A percentile compares a stretch with the other conserved stretches of the same genome.
Conservation (phyloP, 345 rosid species). For the Fremontodendron californicum region DNA sequence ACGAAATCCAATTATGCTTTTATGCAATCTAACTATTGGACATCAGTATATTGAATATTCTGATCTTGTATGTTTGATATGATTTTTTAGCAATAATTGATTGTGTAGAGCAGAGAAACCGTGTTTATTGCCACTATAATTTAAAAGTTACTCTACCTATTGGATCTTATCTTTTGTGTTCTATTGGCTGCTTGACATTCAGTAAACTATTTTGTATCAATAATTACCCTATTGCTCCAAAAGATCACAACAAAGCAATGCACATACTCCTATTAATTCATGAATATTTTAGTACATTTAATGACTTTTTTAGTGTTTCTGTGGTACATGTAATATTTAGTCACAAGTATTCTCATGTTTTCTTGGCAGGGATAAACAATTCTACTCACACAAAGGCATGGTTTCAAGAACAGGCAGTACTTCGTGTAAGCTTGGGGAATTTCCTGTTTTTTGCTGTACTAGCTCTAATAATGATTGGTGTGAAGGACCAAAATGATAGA, state of each 20-base stretch:
- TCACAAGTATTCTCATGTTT: conserved; percentile 5
- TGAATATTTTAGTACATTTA: not conserved
- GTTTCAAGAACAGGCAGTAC: conserved; percentile 88
- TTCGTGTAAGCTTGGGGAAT: conserved; percentile 93
- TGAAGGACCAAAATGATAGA: conserved; percentile 85
- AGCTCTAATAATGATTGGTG: conserved; percentile 86
- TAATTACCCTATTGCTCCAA: not conserved
- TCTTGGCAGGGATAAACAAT: conserved; percentile 69
- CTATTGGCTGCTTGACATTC: not conserved
- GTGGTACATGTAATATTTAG: not conserved
- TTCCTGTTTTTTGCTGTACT: conserved; percentile 67
- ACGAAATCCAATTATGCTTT: not conserved
- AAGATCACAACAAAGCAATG: conserved; percentile 6
- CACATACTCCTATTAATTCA: not conserved
- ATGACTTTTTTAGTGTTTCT: not conserved
- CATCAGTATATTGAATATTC: not conserved
- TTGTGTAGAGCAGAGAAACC: not conserved
- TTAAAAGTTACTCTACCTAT: not conserved
- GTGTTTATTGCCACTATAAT: not conserved
- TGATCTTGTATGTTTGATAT: not conserved
- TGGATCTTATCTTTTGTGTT: not conserved
- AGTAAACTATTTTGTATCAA: not conserved
- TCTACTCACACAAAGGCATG: conserved; percentile 67
- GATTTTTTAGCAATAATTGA: not conserved
- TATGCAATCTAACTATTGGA: not conserved